Evolutionary conservation across 768 basidiomycete species (phyloP), one percentile per base, ranked within the genome.

Genomic region (Phanerodontia chrysosporium): DNA sequence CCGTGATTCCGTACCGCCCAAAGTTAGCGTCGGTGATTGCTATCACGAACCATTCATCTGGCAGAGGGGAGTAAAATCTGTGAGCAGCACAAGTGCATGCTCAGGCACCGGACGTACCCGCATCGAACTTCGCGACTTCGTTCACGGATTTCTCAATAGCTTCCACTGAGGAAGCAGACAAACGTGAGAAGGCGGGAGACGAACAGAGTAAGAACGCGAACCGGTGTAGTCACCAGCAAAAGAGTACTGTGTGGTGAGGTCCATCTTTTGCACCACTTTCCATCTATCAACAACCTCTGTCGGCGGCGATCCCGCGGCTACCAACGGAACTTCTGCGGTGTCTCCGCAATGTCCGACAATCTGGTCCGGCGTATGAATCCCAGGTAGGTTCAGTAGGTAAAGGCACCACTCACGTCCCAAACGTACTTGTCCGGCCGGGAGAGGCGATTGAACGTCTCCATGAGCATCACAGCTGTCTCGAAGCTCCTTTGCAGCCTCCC

Each of bases 1-100:
- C 74, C 9, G 82, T 82, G 58, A 88, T 86, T 51, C 75, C 70
- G 66, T 88, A 88, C 42, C 84, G 75, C 24, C 75, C 80, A 59
- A 87, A 87, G 70, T 87, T 88, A 8, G 85, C 86, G 65, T 88
- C 85, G 74, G 86, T 86, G 49, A 88, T 81, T 3, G 83, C 81
- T 59, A 88, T 85, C 18, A 87, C 85, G 66, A 85, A 86, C 83
- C 84, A 86, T 58, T 87, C 85, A 63, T 88, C 85, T 83, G 57
- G 1, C 49, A 18, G 9, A 25, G 10, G 4, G 21, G 8, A n/a
- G 28, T 21, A 32, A 30, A 13, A 7, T 7, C 32, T 35, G 32
- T 13, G 13, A 7, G 32, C 18, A 8, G 18, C 4, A 42, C 16
- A 42, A 8, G 8, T 18, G 58, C 8, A 42, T 12, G 16, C 18